Conservation (phyloP, 345 rosid genomes). For the Cochlearia excelsa region DNA sequence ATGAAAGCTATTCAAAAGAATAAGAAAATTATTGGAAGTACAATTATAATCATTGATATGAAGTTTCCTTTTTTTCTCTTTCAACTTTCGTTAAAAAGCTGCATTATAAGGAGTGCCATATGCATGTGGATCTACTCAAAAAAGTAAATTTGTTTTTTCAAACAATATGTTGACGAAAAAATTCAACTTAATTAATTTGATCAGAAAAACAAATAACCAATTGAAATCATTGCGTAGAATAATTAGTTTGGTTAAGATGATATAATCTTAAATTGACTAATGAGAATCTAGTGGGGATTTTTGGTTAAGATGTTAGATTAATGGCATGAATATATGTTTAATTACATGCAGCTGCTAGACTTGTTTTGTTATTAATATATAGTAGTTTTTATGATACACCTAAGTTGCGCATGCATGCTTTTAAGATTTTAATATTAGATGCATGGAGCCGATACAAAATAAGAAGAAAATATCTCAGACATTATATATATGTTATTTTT, state of each 20-base stretch:
- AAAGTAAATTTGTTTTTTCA: conserved; percentile 6
- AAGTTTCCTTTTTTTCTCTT: not conserved
- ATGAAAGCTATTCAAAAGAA: conserved; percentile 19
- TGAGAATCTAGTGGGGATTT: conserved; percentile 11
- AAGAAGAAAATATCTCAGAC: no score
- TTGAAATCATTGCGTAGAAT: not conserved
- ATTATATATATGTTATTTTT: no score
- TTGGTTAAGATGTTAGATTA: conserved; percentile 26
- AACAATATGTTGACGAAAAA: not conserved
- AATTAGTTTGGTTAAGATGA: conserved; percentile 1
- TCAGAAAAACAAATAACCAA: not conserved
- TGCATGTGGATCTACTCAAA: conserved; percentile 21
- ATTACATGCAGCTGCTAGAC: conserved; percentile 6
- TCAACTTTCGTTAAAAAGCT: conserved; percentile 8
- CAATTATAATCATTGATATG: conserved; percentile 26
- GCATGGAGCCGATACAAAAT: not conserved
- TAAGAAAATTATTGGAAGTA: conserved; percentile 29
- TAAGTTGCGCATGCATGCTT: conserved; percentile 35
- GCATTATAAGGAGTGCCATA: conserved; percentile 1
- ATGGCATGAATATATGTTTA: conserved; percentile 17
- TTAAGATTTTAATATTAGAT: conserved; percentile 21
- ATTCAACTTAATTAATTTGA: not conserved
- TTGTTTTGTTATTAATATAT: not conserved
- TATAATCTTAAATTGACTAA: not conserved
- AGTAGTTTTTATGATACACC: conserved; percentile 19